Evolutionary conservation across 148 eudicot genomes (phyloP).

Genomic region (Nepenthes mirabilis): DNA sequence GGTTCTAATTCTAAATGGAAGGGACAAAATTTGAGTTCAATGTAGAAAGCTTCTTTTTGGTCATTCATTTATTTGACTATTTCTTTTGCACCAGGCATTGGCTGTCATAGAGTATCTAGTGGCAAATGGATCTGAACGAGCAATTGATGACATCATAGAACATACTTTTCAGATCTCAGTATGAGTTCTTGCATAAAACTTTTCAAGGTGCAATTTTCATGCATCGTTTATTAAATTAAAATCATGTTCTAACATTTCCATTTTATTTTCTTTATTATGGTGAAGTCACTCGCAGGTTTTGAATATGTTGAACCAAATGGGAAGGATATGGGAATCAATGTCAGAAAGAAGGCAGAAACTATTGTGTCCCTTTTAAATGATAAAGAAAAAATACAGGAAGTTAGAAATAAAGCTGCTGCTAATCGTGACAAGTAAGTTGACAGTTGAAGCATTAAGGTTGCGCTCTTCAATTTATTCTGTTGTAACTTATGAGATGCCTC

Average conservation of each 20-base stretch:
- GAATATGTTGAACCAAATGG: slow-evolving; percentile 87
- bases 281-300: slow-evolving; percentile 71
- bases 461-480: not conserved
- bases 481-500: slow-evolving; percentile 3
- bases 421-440: slow-evolving; percentile 85
- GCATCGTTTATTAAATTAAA: not conserved
- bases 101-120: slow-evolving; percentile 95
- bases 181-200: slow-evolving; percentile 10
- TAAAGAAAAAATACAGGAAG: slow-evolving; percentile 86
- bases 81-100: slow-evolving; percentile 40
- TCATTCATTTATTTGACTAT: slow-evolving; percentile 1
- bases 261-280: slow-evolving; percentile 11
- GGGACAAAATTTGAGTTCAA: no score
- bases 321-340: slow-evolving; percentile 90
- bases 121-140: slow-evolving; percentile 92
- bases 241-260: not conserved
- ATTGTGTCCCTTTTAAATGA: slow-evolving; percentile 75
- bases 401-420: slow-evolving; percentile 77
- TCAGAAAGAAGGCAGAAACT: slow-evolving; percentile 89
- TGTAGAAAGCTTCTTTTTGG: not conserved
- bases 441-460: slow-evolving; percentile 2
- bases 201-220: no score
- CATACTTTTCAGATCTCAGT: slow-evolving; percentile 96
- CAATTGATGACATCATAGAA: slow-evolving; percentile 94
- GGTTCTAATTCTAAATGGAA: no score